A percentile compares a stretch with the other conserved stretches of the same genome.
Evolutionary conservation across 495 filamentous ascomycete species (phyloP).

Genomic region (Cryomyces antarcticus): DNA sequence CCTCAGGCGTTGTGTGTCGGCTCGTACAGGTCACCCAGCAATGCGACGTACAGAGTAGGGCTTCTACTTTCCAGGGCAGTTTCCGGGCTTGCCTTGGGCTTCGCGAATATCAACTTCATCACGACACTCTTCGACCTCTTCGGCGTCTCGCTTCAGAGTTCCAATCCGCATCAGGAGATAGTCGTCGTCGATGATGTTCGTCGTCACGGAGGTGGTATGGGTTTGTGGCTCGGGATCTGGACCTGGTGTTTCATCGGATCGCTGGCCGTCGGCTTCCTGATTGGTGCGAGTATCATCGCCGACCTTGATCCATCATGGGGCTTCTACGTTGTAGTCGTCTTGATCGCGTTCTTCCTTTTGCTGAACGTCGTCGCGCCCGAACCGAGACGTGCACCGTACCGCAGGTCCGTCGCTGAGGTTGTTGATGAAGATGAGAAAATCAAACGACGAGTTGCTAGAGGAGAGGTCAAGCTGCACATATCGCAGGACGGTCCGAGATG

Average conservation of each 20-base stretch:
- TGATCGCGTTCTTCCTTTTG: conserved; percentile 37
- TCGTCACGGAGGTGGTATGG: conserved; percentile 53
- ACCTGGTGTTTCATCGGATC: conserved; percentile 52
- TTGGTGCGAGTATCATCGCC: conserved; percentile 46
- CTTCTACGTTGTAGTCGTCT: conserved; percentile 46
- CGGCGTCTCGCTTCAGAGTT: conserved; percentile 48
- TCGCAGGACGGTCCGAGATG: conserved; percentile 43
- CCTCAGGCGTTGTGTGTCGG: conserved; percentile 48
- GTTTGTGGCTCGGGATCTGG: conserved; percentile 60
- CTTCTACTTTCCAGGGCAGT: conserved; percentile 39
- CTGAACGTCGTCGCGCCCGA: conserved; percentile 48
- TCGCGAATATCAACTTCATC: conserved; percentile 56
- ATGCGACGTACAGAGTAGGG: conserved; percentile 32
- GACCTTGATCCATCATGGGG: conserved; percentile 42
- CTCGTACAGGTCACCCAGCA: conserved; percentile 30
- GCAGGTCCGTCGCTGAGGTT: conserved; percentile 43
- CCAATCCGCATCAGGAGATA: conserved; percentile 48
- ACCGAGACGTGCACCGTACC: conserved; percentile 39
- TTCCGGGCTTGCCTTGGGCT: conserved; percentile 48
- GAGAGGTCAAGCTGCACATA: conserved; percentile 57
- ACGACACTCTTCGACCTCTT: conserved; percentile 52
- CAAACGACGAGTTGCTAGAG: conserved; percentile 38
- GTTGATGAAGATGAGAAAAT: conserved; percentile 28
- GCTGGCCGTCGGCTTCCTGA: conserved; percentile 43
- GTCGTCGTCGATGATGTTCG: conserved; percentile 41